Evolutionary conservation across 2,329 filamentous ascomycete species (phyloP), one percentile per base, ranked within the genome.

Genomic region (Neoarthrinium moseri): DNA sequence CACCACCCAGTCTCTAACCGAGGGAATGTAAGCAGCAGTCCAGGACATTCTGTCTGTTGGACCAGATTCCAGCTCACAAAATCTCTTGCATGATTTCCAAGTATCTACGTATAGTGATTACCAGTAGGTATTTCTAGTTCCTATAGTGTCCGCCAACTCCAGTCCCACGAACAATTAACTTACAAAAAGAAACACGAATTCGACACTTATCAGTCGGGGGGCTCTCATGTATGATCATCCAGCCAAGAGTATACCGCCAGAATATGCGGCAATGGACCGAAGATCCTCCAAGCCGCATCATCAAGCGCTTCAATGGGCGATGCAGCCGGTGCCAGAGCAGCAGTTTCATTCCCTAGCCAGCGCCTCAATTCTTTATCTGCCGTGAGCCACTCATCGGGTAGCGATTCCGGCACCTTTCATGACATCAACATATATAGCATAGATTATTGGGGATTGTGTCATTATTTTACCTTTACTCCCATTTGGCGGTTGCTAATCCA

Each of bases 261-360:
- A n/a, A 63, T 49, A 24, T 56, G 46, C 29, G 56, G 45, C 38
- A 63, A 42, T 2, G 57, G 53, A 0, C 59, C 56, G 55, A 57
- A 59, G n/a, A 51, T 40, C 26, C 39, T 43, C 46, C 55, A 51
- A 29, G 26, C 35, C 5, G 35, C 35, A 15, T 54, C 53, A 20
- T 48, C 35, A 12, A 8, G 11, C 7, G 18, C 27, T 24, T 43
- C 39, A 17, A 32, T 43, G 12, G 26, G 39, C 17, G 11, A 32
- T 7, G 6, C 27, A 8, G 12, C 29, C 17, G 3, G 26, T 22
- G 20, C 18, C 8, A 8, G 27, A 11, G 39, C 39, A 21, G 39
- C 39, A 15, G 39, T 29, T 43, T 43, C 26, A 13, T 43, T 29
- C 26, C 39, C 23, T n/a, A 43, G 21, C 39, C 39, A 43, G 11